Evolutionary conservation across 352 stramenopile genomes (phyloP), one percentile per base, ranked within the genome.

Genomic region (Thraustochytrium aureum): DNA sequence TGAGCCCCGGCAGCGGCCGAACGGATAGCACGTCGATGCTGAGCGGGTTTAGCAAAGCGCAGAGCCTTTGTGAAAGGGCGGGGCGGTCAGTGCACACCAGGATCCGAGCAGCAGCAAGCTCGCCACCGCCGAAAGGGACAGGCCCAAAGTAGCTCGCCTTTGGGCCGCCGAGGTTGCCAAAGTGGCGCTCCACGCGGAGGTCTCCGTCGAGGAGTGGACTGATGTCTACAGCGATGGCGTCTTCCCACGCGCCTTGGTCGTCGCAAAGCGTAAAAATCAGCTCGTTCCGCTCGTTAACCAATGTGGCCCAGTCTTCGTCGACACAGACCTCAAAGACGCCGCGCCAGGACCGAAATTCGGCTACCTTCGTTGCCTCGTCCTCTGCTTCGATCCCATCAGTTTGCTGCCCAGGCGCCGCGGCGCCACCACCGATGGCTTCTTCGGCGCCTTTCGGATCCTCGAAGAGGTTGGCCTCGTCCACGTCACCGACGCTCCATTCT

Each of bases 31-130:
- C 61, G 0, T 88, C 87, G 54, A 94, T 67, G 0, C 86, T 91
- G 59, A 94, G 83, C 0, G 89, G 89, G 35, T 93, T 94, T 35
- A 93, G 76, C 59, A 84, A 87, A 56, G 84, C 82, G 30, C 83
- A 43, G 2, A 92, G 82, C 1, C 84, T 62, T 0, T 83, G 61
- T 1, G 75, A 83, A 2, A 93, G 83, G 37, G 92, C 38, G 1
- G 88, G 84, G 35, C 87, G 83, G 81, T 92, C 86, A 7, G 90
- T 72, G 20, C 60, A 79, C 54, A 93, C 59, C 26, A 85, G 85
- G 17, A 92, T 87, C 26, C 54, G 66, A 0, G 67, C 12, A 14
- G 37, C 56, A 5, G 5, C 3, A 17, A 74, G 6, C 22, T 26
- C 5, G 37, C 2, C 56, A 5, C 52, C 43, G 3, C 59, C 10